phyloP scores from a whole-genome alignment of 2,329 filamentous ascomycete species.

The Stagonosporopsis cucurbitacearum region DNA sequence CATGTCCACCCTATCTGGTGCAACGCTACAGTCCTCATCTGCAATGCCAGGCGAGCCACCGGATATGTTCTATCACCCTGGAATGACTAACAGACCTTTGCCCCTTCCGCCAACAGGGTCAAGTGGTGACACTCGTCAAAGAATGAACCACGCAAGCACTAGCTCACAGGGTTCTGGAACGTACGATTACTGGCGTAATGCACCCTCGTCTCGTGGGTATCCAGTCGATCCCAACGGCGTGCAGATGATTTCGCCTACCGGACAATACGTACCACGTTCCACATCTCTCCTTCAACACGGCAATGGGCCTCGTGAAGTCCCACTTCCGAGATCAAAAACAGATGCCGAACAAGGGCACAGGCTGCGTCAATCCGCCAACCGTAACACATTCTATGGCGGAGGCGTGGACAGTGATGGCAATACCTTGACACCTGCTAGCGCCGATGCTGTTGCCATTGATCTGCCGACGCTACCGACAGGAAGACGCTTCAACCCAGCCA shows the following conservation, averaged over 20 bases:
- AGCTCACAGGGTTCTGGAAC: constrained; percentile 40
- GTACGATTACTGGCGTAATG: constrained; percentile 57
- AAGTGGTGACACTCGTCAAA: constrained; percentile 47
- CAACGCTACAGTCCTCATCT: constrained; percentile 37
- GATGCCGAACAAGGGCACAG: constrained; percentile 73
- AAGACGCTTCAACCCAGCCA: constrained; percentile 83
- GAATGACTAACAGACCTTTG: constrained; percentile 68
- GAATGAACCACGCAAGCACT: constrained; percentile 50
- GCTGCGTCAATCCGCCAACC: constrained; percentile 50
- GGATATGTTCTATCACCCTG: constrained; percentile 93
- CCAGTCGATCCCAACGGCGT: constrained; percentile 39
- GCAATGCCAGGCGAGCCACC: constrained; percentile 67
- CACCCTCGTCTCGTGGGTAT: constrained; percentile 40
- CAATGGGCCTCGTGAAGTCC: constrained; percentile 76
- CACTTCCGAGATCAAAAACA: constrained; percentile 91
- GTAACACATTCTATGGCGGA: constrained; percentile 45
- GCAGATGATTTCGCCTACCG: constrained; percentile 43
- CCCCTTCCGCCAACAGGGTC: constrained; percentile 68
- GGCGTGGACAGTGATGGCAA: constrained; percentile 54
- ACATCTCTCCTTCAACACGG: constrained; percentile 80
- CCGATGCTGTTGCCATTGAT: constrained; percentile 71
- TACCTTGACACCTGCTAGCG: constrained; percentile 60
- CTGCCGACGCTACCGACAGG: constrained; percentile 82
- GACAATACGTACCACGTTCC: constrained; percentile 45
- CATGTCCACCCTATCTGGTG: constrained; percentile 34